Evolutionary conservation across 805 yeast species (phyloP).

Genomic region (Wickerhamiella spandovensis): DNA sequence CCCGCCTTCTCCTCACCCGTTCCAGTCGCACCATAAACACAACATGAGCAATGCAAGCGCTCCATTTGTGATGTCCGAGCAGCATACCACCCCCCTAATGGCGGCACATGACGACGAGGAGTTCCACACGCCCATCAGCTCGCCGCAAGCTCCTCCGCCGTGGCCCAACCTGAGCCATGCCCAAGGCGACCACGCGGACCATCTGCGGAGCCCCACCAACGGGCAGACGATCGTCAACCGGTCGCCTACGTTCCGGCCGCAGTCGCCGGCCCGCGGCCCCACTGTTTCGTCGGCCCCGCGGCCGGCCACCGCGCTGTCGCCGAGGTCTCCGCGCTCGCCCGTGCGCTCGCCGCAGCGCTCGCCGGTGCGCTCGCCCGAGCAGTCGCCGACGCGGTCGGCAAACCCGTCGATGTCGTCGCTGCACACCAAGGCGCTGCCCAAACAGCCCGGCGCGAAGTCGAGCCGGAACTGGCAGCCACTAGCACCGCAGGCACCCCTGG

Average conservation of each 20-base stretch:
- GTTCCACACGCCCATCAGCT: slow-evolving; percentile 1
- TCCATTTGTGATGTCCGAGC: not conserved
- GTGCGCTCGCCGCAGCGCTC: not conserved
- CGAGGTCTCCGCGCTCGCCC: not conserved
- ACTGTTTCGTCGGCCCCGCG: not conserved
- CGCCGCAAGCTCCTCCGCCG: not conserved
- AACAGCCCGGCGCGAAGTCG: not conserved
- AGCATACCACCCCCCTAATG: not conserved
- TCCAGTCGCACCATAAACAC: not conserved
- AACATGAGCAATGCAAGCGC: not conserved
- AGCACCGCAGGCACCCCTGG: too few relatives aligned
- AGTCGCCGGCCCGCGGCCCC: not conserved
- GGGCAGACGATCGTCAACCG: not conserved
- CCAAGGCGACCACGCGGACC: not conserved
- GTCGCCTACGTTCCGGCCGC: not conserved
- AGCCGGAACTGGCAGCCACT: not conserved
- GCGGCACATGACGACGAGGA: not conserved
- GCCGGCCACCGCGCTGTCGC: not conserved
- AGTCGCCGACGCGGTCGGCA: not conserved
- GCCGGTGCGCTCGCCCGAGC: not conserved
- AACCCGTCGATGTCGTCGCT: not conserved
- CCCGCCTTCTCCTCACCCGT: not conserved
- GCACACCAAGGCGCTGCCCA: not conserved
- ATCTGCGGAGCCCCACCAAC: not conserved
- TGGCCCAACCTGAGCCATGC: not conserved